Evolutionary conservation across 441 rosid species (phyloP), one percentile per base, ranked within the genome.

Genomic region (Adansonia gregorii): DNA sequence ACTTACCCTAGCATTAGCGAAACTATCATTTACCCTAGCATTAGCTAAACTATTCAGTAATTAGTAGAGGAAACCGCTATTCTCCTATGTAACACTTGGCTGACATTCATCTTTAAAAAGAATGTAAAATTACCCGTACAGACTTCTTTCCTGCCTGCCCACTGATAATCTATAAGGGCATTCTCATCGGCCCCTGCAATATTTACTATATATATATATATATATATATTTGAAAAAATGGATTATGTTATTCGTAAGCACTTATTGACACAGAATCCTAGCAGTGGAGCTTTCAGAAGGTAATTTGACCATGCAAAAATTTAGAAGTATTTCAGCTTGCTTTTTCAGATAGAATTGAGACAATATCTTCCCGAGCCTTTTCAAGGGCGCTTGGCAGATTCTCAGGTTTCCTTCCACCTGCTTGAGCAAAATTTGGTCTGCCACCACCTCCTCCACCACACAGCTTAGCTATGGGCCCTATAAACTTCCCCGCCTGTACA

Each of bases 381-480:
- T 90, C 94, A 22, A 95, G 85, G 35, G 97, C 97, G 45, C 74
- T 82, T 15, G 85, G 39, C 76, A 93, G 89, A 76, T 92, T 87
- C 82, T 91, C 96, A 0, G 97, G 96, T 65, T 88, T 91, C 84
- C 92, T 89, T 6, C 98, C 97, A 1, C 98, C 98, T 12, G 98
- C 98, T 87, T 95, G 98, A 76, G 98, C 94, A 20, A 95, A 95
- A 83, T 90, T 93, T 14, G 97, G 93, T 79, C 91, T 87, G 67
- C 98, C 98, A 17, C 97, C 98, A 0, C 98, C 98, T 58, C 98
- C 98, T 78, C 98, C 98, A 0, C 96, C 96, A 8, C 98, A 93
- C 72, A 90, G 15, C 80, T 90, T 93, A 48, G 98, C 98, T 74
- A 95, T 83, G 15, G 98, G 83, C 9, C 96, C 97, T 46, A 92